These are phyloP conservation scores for Coemansia sp. DNA, from an alignment of 192 early-diverging fungal genomes.

Conservation along the genomic window DNA sequence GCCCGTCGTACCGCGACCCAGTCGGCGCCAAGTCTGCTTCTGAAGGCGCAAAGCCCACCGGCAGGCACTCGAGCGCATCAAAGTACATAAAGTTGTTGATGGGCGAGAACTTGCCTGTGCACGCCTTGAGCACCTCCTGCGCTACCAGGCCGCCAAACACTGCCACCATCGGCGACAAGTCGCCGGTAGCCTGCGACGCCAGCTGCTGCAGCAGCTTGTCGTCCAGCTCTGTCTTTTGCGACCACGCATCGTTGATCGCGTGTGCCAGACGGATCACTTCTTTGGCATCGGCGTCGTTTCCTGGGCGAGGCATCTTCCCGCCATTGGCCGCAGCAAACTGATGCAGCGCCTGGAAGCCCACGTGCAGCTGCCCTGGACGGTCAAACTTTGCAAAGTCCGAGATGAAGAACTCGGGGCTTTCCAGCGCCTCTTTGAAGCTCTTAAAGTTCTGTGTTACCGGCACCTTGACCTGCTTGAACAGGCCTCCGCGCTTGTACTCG, in stretches of 20 bases:
- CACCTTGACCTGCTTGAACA: conserved; percentile 96
- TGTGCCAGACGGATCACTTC: conserved; percentile 72
- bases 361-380: conserved; percentile 85
- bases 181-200: conserved; percentile 83
- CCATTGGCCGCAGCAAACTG: conserved; percentile 62
- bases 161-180: conserved; percentile 92
- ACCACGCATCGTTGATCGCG: conserved; percentile 65
- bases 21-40: conserved; percentile 75
- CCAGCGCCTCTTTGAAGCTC: conserved; percentile 71
- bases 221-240: conserved; percentile 75
- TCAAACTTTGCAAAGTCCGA: conserved; percentile 99
- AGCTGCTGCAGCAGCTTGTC: conserved; percentile 87
- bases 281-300: conserved; percentile 81
- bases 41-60: conserved; percentile 58
- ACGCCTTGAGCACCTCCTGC: conserved; percentile 98
- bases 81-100: conserved; percentile 93
- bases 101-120: conserved; percentile 93
- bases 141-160: conserved; percentile 95
- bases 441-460: conserved; percentile 80
- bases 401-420: conserved; percentile 77
- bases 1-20: conserved; percentile 92
- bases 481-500: conserved; percentile 76
- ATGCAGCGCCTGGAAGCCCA: conserved; percentile 95
- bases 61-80: conserved; percentile 95
- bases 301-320: conserved; percentile 77